Evolutionary conservation across 345 rosid species (phyloP), one percentile per base, ranked within the genome.

Genomic region (Hibiscus syriacus): DNA sequence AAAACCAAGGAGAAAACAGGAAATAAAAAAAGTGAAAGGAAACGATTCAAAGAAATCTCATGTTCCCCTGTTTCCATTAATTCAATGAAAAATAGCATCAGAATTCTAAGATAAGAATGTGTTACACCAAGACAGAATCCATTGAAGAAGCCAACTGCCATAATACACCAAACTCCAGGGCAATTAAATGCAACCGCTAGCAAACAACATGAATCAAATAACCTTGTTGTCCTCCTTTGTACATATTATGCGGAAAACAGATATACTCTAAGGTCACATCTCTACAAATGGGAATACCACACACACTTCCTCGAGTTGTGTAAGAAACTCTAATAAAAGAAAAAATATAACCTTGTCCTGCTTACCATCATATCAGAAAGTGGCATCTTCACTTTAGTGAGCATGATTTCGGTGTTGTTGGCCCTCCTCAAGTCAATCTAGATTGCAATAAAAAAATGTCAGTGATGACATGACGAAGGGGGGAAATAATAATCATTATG

Each of bases 331-430:
- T 43, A 58, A 29, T 12, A 30, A 74, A 22, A 50, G 59, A 7
- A 7, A 55, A 23, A 49, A 63, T 19, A 52, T 16, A 1, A 9
- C 64, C 38, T 45, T 75, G 52, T 68, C 69, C 60, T 76, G 74
- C 90, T 85, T 82, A 95, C 99, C 99, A 92, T 95, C 99, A 95
- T 88, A 82, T 92, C 97, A 58, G 98, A 76, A 62, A 95, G 89
- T 10, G 97, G 96, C 99, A 95, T 95, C 86, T 95, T 95, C 53
- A 95, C 97, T 85, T 95, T 95, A 49, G 99, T 95, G 73, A 95
- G 99, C 99, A 95, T 94, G 73, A 94, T 94, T 83, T n/a, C n/a
- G n/a, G n/a, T n/a, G n/a, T n/a, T n/a, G n/a, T n/a, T n/a, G n/a
- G 99, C 98, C 83, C 99, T 90, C 77, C 99, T 82, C 74, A 95